These are phyloP conservation scores for Bjerkandera adusta DNA, from an alignment of 1,284 basidiomycete genomes.

Conservation along the genomic window DNA sequence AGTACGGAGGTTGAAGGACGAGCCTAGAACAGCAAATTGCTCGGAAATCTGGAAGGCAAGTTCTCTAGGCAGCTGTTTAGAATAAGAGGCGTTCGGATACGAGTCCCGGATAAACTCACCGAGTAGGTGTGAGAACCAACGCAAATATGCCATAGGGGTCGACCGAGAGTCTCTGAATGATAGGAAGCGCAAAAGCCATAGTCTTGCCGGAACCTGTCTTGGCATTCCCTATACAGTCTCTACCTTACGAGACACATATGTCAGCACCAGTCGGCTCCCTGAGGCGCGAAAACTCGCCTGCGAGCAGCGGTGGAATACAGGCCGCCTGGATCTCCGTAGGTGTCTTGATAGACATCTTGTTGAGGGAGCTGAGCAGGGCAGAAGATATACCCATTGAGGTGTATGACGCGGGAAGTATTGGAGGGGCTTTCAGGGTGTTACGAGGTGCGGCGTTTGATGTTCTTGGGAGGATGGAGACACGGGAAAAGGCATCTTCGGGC, in stretches of 20 bases:
- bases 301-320: constrained; percentile 86
- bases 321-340: constrained; percentile 92
- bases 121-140: constrained; percentile 90
- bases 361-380: constrained; percentile 69
- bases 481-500: constrained; percentile 17
- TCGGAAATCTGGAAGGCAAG: constrained; percentile 96
- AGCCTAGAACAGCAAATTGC: constrained; percentile 92
- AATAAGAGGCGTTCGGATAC: neutral
- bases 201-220: constrained; percentile 99
- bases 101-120: constrained; percentile 45
- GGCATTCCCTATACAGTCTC: constrained; percentile 95
- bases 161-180: constrained; percentile 83
- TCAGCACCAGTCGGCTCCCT: constrained; percentile 16
- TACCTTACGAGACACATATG: constrained; percentile 45
- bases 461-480: constrained; percentile 24
- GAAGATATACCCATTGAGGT: constrained; percentile 73
- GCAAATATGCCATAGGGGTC: constrained; percentile 96
- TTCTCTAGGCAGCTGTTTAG: constrained; percentile 70
- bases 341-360: constrained; percentile 79
- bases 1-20: constrained; percentile 77
- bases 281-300: constrained; percentile 49
- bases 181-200: constrained; percentile 94
- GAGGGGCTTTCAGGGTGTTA: constrained; percentile 8
- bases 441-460: constrained; percentile 10
- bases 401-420: constrained; percentile 45